Evolutionary conservation across 116 monocot species (phyloP).

Genomic region (Phalaenopsis hybrid): DNA sequence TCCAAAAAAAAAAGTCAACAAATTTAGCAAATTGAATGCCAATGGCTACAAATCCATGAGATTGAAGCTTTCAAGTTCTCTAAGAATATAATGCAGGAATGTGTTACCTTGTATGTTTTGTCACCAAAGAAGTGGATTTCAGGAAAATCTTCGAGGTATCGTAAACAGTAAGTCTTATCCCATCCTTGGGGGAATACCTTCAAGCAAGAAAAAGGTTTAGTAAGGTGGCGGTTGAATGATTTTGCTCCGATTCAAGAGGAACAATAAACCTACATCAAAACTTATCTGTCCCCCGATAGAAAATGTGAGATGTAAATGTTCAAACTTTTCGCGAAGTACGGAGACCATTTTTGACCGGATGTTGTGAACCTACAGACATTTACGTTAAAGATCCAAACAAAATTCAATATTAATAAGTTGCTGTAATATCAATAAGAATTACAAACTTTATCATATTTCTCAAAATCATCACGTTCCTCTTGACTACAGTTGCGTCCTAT

Average conservation of each 20-base stretch:
- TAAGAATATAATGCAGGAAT: neutral
- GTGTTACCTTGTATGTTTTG: conserved; percentile 83
- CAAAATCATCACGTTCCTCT: conserved; percentile 93
- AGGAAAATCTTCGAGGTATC: conserved; percentile 68
- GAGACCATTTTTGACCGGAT: conserved; percentile 84
- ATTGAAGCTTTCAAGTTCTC: neutral
- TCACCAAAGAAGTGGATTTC: conserved; percentile 98
- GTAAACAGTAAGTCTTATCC: conserved; percentile 96
- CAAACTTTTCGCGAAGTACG: conserved; percentile 77
- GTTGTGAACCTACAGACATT: conserved; percentile 55
- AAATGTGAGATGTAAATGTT: conserved; percentile 76
- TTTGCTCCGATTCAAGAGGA: neutral
- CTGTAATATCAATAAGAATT: neutral
- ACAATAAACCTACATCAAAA: conserved; percentile 70
- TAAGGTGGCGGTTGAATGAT: conserved; percentile 4
- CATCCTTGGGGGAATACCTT: conserved; percentile 96
- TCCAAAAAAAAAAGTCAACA: neutral
- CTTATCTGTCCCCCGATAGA: conserved; percentile 99
- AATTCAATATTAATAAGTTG: neutral
- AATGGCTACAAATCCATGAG: neutral
- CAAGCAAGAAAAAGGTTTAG: neutral
- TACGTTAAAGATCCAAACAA: neutral
- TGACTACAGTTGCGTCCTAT: conserved; percentile 97
- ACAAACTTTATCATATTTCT: conserved; percentile 86
- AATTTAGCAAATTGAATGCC: neutral